Evolutionary conservation across 768 basidiomycete species (phyloP), one percentile per base, ranked within the genome.

Genomic region (Paxillus rubicundulus): DNA sequence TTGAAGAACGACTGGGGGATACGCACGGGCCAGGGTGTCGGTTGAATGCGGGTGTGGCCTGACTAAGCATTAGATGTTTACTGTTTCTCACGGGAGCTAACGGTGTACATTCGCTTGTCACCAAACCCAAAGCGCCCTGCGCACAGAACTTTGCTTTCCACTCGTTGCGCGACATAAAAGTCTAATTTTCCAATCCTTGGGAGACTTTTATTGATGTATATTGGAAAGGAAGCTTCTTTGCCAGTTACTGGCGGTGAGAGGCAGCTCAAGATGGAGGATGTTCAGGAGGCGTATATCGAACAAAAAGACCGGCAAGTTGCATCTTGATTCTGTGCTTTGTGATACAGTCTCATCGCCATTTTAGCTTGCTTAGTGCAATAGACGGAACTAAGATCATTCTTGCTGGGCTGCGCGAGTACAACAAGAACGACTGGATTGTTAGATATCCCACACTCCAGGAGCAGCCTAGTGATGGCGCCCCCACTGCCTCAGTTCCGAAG

Each of bases 351-450:
- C 45, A 52, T 28, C 28, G 4, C 49, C 21, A n/a, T 51, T n/a
- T 32, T 24, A 61, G 63, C 24, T 76, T 97, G 52, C 78, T 91
- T 28, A 75, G 74, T 46, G 92, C 89, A n/a, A 82, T 97, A 58
- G 82, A 87, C 61, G 75, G 81, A 0, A 84, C 93, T 34, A 80
- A 82, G 61, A 61, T 72, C 10, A 79, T 98, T 41, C 74, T 97
- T 36, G 70, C 70, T 45, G 87, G 87, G 61, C 71, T 98, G 18
- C 81, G 82, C 45, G 73, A 75, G 46, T 97, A 96, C 76, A 97
- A 90, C 74, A 85, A 86, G 72, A 76, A 84, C 36, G 80, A 88
- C 57, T 97, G 92, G 94, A 80, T 89, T 21, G 84, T 98, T 14
- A 77, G 91, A 52, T 98, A 98, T 70, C 95, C 95, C 48, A 81